Evolutionary conservation across 1,284 basidiomycete genomes (phyloP).

Genomic region (Kalmanozyma brasiliensis): DNA sequence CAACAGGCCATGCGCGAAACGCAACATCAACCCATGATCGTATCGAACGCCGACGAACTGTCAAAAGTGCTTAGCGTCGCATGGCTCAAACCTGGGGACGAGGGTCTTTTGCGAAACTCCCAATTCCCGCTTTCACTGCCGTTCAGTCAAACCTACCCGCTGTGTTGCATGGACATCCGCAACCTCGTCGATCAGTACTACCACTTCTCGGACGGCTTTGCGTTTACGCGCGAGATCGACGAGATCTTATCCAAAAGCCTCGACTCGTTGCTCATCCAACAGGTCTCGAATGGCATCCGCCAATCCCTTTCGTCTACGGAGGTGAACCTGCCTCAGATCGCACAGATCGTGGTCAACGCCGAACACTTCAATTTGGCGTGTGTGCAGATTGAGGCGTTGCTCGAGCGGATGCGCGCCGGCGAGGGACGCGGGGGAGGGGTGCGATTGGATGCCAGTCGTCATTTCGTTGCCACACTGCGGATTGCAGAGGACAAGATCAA

Average conservation of each 20-base stretch:
- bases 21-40: slow-evolving; percentile 90
- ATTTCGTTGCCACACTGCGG: slow-evolving; percentile 78
- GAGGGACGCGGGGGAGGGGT: slow-evolving; percentile 81
- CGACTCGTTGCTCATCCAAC: slow-evolving; percentile 82
- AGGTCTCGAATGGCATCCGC: slow-evolving; percentile 82
- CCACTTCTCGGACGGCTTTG: slow-evolving; percentile 92
- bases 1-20: slow-evolving; percentile 77
- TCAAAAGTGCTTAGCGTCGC: slow-evolving; percentile 82
- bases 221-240: slow-evolving; percentile 80
- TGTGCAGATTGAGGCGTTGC: slow-evolving; percentile 83
- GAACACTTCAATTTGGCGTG: slow-evolving; percentile 92
- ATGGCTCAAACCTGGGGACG: slow-evolving; percentile 76
- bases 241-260: slow-evolving; percentile 91
- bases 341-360: slow-evolving; percentile 91
- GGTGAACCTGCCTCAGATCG: slow-evolving; percentile 86
- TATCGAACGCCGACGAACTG: slow-evolving; percentile 78
- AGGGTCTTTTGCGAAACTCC: slow-evolving; percentile 25
- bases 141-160: slow-evolving; percentile 93
- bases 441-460: slow-evolving; percentile 75
- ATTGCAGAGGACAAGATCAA: slow-evolving; percentile 83
- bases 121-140: slow-evolving; percentile 82
- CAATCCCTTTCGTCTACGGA: slow-evolving; percentile 75
- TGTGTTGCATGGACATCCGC: slow-evolving; percentile 95
- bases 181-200: slow-evolving; percentile 96
- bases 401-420: slow-evolving; percentile 77